These are phyloP conservation scores for Metschnikowia shivogae DNA, from an alignment of 805 yeast species.

Conservation along the genomic window DNA sequence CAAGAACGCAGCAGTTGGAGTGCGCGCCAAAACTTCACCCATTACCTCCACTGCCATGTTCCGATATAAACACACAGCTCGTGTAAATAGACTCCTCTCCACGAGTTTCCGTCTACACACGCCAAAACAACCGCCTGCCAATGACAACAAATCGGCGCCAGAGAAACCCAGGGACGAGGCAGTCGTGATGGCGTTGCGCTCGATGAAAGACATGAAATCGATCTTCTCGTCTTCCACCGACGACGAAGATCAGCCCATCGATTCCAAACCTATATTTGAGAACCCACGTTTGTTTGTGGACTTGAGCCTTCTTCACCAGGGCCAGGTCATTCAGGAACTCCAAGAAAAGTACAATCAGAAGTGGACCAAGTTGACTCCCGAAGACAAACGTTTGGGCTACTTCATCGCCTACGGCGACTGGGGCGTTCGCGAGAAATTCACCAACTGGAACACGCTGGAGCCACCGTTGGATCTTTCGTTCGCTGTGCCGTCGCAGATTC, in stretches of 20 bases:
- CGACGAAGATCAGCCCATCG: slow-evolving; percentile 44
- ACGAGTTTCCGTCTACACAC: slow-evolving; percentile 1
- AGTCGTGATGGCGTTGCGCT: slow-evolving; percentile 36
- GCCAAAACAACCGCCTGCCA: slow-evolving; percentile 3
- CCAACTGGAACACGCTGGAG: slow-evolving; percentile 38
- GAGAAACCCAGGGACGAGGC: slow-evolving; percentile 28
- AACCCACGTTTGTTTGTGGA: slow-evolving; percentile 32
- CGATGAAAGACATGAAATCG: slow-evolving; percentile 37
- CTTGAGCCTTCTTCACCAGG: slow-evolving; percentile 48
- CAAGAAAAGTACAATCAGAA: slow-evolving; percentile 47
- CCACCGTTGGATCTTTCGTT: slow-evolving; percentile 64
- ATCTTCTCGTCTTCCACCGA: slow-evolving; percentile 39
- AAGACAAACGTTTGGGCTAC: slow-evolving; percentile 54
- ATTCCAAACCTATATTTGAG: slow-evolving; percentile 39
- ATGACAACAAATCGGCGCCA: slow-evolving; percentile 15
- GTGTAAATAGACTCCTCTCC: neutral
- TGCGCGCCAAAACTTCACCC: too few relatives aligned
- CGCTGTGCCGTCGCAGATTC: slow-evolving; percentile 34
- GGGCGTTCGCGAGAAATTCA: slow-evolving; percentile 62
- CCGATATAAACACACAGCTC: too few relatives aligned
- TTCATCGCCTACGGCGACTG: slow-evolving; percentile 65
- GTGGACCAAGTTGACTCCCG: slow-evolving; percentile 50
- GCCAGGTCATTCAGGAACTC: slow-evolving; percentile 51
- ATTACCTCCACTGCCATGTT: too few relatives aligned
- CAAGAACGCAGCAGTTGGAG: too few relatives aligned